These are phyloP conservation scores for Mallotus repandus DNA, from an alignment of 441 rosid species.

Conservation along the genomic window DNA sequence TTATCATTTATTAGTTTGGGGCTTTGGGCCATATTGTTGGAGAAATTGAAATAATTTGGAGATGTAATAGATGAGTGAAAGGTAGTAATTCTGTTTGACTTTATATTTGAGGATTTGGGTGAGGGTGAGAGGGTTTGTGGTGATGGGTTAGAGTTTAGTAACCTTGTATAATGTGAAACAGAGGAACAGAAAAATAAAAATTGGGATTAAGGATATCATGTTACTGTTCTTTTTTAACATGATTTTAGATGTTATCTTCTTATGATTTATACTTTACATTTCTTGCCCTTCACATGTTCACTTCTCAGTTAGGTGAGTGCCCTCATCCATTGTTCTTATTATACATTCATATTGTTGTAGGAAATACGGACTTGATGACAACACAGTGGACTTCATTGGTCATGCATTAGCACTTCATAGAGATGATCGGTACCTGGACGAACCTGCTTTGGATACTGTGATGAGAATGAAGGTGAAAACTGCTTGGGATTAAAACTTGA, in stretches of 20 bases:
- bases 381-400: constrained; percentile 88
- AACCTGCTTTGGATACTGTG: constrained; percentile 86
- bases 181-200: background rate
- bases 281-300: background rate
- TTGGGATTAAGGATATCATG: background rate
- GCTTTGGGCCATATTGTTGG: background rate
- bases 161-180: background rate
- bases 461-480: constrained; percentile 79
- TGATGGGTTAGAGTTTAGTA: background rate
- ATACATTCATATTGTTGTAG: constrained; percentile 37
- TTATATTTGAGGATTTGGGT: too few species aligned
- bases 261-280: background rate
- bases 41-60: background rate
- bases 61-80: too few species aligned
- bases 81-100: too few species aligned
- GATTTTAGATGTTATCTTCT: constrained; percentile 1
- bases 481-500: constrained; percentile 9
- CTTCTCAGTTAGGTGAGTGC: background rate
- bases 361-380: constrained; percentile 87
- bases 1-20: background rate
- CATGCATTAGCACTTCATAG: constrained; percentile 89
- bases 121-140: too few species aligned
- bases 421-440: constrained; percentile 66
- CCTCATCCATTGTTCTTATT: constrained; percentile 8
- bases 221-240: background rate